These are phyloP conservation scores for Nissolia schottii DNA, from an alignment of 306 rosid genomes.

Conservation along the genomic window DNA sequence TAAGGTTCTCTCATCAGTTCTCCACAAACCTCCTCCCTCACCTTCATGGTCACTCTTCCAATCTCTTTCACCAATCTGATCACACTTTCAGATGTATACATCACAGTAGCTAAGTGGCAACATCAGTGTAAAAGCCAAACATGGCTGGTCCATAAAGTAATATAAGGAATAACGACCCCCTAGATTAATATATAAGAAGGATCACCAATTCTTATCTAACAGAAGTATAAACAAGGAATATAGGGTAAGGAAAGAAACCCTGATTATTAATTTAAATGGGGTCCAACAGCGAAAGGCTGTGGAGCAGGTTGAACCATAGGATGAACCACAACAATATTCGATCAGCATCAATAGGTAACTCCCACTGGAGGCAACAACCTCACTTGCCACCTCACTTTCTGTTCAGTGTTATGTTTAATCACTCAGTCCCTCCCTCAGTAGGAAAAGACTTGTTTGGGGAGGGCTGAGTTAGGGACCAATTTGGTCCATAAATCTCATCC, in stretches of 20 bases:
- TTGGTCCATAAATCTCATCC: no score
- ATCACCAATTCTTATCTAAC: neutral
- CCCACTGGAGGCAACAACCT: neutral
- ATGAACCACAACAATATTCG: neutral
- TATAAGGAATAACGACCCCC: neutral
- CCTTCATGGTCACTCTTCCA: constrained; percentile 6
- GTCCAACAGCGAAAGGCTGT: neutral
- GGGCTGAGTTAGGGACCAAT: no score
- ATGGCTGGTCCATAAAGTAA: neutral
- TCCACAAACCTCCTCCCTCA: neutral
- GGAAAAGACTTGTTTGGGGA: no score
- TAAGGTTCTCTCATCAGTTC: neutral
- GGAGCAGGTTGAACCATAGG: neutral
- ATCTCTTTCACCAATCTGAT: constrained; percentile 2
- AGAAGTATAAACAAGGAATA: constrained; percentile 2
- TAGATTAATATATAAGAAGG: neutral
- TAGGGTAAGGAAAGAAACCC: neutral
- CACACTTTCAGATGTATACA: neutral
- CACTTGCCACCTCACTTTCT: neutral
- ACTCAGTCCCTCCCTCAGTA: no score
- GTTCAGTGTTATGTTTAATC: neutral
- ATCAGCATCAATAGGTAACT: neutral
- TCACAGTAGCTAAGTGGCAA: constrained; percentile 10
- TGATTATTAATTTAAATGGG: neutral
- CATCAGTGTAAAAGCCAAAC: constrained; percentile 16